Conservation (phyloP, 208 protist genomes). For the Novymonas esmeraldas region DNA sequence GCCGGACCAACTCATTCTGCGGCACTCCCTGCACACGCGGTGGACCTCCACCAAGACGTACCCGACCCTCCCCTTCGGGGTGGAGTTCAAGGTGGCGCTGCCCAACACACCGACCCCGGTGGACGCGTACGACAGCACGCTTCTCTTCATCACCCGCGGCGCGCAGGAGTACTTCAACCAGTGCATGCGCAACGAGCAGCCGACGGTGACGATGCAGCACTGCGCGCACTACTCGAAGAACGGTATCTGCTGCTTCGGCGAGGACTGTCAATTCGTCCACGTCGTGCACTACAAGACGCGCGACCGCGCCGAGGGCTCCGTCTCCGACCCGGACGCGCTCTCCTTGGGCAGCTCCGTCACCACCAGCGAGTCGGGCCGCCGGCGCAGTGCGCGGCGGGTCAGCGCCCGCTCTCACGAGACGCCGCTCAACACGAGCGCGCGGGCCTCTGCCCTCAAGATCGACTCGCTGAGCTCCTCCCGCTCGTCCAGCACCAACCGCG, state of each 20-base stretch:
- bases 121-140: constrained; percentile 61
- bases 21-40: constrained; percentile 70
- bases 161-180: constrained; percentile 74
- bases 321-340: constrained; percentile 43
- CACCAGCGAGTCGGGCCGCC: constrained; percentile 16
- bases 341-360: constrained; percentile 35
- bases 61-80: constrained; percentile 46
- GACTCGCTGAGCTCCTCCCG: constrained; percentile 24
- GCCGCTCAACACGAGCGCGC: constrained; percentile 27
- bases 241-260: constrained; percentile 82
- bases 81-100: constrained; percentile 61
- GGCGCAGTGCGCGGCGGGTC: constrained; percentile 12
- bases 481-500: constrained; percentile 24
- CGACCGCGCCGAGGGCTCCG: constrained; percentile 37
- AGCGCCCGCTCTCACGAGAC: constrained; percentile 36
- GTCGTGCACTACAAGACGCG: constrained; percentile 59
- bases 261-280: constrained; percentile 77
- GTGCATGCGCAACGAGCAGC: constrained; percentile 43
- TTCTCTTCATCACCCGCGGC: constrained; percentile 66
- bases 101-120: constrained; percentile 76
- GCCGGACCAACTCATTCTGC: constrained; percentile 50
- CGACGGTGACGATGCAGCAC: constrained; percentile 74
- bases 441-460: too few relatives aligned
- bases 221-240: constrained; percentile 82
- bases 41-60: constrained; percentile 66